Conservation (phyloP, 2,329 filamentous ascomycete species). For the Fusarium pseudonygamai region DNA sequence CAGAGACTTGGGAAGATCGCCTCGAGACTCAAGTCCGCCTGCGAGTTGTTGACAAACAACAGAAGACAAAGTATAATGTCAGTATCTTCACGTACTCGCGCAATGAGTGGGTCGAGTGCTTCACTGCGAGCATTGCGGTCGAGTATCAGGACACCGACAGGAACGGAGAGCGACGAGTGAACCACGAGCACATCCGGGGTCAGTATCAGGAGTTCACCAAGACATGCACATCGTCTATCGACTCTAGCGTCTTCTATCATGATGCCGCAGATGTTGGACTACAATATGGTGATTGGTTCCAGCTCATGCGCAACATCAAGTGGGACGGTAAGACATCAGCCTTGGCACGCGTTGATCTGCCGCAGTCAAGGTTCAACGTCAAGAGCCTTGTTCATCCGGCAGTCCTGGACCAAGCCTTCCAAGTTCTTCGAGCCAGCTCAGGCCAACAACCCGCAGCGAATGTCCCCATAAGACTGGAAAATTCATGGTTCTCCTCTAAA, state of each 20-base stretch:
- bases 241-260: background rate
- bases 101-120: background rate
- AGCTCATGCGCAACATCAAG: background rate
- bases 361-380: background rate
- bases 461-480: background rate
- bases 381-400: background rate
- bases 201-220: background rate
- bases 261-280: background rate
- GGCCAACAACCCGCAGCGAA: background rate
- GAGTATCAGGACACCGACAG: background rate
- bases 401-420: background rate
- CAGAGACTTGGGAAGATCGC: background rate
- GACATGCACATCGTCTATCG: background rate
- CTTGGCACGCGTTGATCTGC: background rate
- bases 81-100: background rate
- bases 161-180: too few species aligned
- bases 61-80: background rate
- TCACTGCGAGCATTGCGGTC: background rate
- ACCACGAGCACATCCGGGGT: background rate
- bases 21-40: background rate
- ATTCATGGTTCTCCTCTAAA: background rate
- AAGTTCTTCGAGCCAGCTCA: background rate
- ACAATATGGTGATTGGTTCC: constrained; percentile 1
- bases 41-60: background rate
- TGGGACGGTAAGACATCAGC: background rate